Conservation (phyloP, 176 grass and related monocot genomes). For the Avena atlantica region DNA sequence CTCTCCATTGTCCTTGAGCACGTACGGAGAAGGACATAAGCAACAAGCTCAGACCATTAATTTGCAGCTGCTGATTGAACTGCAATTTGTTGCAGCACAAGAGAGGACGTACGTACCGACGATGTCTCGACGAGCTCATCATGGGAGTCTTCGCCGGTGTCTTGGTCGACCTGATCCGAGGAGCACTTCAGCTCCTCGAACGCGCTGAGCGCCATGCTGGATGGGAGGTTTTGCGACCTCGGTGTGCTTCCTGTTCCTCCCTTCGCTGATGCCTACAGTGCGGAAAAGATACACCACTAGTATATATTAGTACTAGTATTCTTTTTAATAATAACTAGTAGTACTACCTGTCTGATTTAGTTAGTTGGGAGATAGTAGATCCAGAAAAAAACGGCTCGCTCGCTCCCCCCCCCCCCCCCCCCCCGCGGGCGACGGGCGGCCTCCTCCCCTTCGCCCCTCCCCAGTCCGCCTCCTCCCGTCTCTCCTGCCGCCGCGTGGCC, state of each 20-base stretch:
- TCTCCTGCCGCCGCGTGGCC: too few species aligned
- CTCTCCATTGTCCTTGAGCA: constrained; percentile 54
- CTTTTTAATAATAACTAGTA: background rate
- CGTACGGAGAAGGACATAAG: background rate
- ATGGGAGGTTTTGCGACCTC: constrained; percentile 46
- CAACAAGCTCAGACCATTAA: background rate
- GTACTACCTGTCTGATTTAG: background rate
- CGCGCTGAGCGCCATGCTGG: constrained; percentile 10
- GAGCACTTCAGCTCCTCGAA: constrained; percentile 55
- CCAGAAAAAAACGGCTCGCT: too few species aligned
- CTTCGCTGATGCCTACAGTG: constrained; percentile 46
- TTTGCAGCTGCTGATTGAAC: background rate
- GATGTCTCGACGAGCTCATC: constrained; percentile 66
- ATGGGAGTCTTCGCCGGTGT: constrained; percentile 45
- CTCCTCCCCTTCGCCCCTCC: too few species aligned
- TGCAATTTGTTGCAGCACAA: background rate
- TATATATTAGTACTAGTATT: background rate
- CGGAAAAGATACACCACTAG: constrained; percentile 10
- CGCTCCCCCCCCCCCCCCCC: too few species aligned
- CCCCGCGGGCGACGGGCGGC: too few species aligned
- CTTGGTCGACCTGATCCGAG: constrained; percentile 53
- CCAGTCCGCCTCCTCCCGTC: too few species aligned
- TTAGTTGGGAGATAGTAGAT: too few species aligned
- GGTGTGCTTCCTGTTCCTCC: constrained; percentile 31
- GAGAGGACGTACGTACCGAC: constrained; percentile 52